Evolutionary conservation across 2,329 filamentous ascomycete genomes (phyloP).

Genomic region (Aureobasidium sp.): DNA sequence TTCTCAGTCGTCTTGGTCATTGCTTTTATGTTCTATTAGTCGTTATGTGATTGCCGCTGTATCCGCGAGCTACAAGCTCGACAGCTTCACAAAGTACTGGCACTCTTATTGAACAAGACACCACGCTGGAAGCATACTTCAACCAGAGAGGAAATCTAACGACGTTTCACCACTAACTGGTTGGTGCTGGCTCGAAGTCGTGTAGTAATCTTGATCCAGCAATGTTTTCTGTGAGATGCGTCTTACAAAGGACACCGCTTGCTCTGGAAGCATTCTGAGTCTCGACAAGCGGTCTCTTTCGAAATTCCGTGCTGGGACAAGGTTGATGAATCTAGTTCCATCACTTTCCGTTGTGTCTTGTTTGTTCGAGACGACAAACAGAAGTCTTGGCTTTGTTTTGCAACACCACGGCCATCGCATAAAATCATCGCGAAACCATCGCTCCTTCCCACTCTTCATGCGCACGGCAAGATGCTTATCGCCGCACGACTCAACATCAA

Average conservation of each 20-base stretch:
- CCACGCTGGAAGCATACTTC: neutral
- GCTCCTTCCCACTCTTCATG: neutral
- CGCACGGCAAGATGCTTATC: conserved; percentile 11
- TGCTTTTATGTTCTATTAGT: too few species aligned
- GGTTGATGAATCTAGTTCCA: too few species aligned
- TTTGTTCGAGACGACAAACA: too few species aligned
- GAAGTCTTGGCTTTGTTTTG: neutral
- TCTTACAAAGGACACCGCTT: too few species aligned
- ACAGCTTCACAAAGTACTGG: neutral
- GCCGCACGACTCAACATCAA: conserved; percentile 6
- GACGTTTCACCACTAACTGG: neutral
- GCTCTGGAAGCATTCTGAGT: too few species aligned
- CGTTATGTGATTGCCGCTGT: neutral
- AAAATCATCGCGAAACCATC: neutral
- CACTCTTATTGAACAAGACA: neutral
- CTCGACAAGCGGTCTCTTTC: too few species aligned
- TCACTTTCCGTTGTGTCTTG: too few species aligned
- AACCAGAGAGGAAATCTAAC: neutral
- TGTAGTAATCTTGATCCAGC: neutral
- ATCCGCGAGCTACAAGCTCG: neutral
- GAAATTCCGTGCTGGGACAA: too few species aligned
- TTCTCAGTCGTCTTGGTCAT: too few species aligned
- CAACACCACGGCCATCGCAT: neutral
- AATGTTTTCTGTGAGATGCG: too few species aligned
- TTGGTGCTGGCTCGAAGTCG: too few species aligned